Conservation (phyloP, 805 yeast species). For the Schwanniomyces yamadae region DNA sequence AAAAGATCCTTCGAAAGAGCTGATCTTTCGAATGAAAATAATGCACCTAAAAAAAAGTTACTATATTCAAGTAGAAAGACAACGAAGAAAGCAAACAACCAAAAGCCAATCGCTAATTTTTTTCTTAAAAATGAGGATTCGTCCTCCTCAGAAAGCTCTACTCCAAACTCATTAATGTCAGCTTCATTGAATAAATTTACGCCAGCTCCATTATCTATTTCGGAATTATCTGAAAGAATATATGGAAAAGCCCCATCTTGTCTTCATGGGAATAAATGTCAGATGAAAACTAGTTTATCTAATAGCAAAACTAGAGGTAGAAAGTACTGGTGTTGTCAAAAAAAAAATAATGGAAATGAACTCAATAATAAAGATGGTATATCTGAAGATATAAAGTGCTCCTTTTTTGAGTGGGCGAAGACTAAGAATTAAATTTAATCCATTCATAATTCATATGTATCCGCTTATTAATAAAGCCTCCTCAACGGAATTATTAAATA, state of each 20-base stretch:
- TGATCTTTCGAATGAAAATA: neutral
- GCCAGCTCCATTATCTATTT: constrained; percentile 8
- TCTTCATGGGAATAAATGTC: constrained; percentile 24
- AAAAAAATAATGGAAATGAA: constrained; percentile 1
- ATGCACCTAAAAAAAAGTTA: constrained; percentile 10
- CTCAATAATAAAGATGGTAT: constrained; percentile 1
- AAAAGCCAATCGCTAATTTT: constrained; percentile 21
- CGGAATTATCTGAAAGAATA: constrained; percentile 11
- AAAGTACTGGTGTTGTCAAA: constrained; percentile 33
- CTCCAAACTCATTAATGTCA: neutral
- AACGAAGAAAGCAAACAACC: constrained; percentile 13
- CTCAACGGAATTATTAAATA: no score
- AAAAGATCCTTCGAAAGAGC: constrained; percentile 5
- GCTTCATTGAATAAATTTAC: no score
- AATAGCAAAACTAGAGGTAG: constrained; percentile 24
- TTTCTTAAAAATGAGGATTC: constrained; percentile 12
- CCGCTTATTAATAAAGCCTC: no score
- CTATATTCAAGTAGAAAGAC: constrained; percentile 20
- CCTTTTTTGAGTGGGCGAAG: constrained; percentile 17
- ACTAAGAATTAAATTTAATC: neutral
- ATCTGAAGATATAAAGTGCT: constrained; percentile 15
- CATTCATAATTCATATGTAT: no score
- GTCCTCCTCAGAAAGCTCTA: no score
- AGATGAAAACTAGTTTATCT: constrained; percentile 26
- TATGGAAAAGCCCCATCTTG: constrained; percentile 29